Conservation (phyloP, 2,329 filamentous ascomycete genomes). For the Ophiostoma sp. region DNA sequence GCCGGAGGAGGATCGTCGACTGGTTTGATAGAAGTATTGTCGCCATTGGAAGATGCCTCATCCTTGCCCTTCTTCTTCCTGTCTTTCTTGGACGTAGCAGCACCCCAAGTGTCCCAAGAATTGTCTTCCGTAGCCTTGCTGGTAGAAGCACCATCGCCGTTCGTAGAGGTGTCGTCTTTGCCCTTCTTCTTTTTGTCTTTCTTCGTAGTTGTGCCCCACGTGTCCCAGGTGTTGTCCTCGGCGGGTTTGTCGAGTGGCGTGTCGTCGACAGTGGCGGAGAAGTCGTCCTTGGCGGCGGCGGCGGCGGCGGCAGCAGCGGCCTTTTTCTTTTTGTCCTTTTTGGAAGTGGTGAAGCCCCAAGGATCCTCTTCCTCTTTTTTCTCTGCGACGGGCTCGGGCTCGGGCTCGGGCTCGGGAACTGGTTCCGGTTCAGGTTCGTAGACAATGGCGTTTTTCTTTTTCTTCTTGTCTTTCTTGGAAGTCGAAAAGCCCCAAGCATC, state of each 20-base stretch:
- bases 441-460: conserved; percentile 23
- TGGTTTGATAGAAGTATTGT: conserved; percentile 21
- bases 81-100: conserved; percentile 30
- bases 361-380: conserved; percentile 27
- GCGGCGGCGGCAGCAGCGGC: neutral
- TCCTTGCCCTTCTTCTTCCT: conserved; percentile 34
- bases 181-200: conserved; percentile 31
- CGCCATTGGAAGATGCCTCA: conserved; percentile 27
- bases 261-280: conserved; percentile 28
- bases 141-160: conserved; percentile 9
- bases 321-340: conserved; percentile 34
- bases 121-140: conserved; percentile 30
- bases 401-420: conserved; percentile 27
- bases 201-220: conserved; percentile 17
- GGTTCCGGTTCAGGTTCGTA: conserved; percentile 31
- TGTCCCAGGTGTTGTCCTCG: conserved; percentile 23
- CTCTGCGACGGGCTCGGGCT: conserved; percentile 20
- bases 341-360: conserved; percentile 34
- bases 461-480: conserved; percentile 35
- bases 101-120: conserved; percentile 36
- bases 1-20: conserved; percentile 9
- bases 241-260: conserved; percentile 32
- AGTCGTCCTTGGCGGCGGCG: too few relatives aligned
- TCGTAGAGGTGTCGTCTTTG: conserved; percentile 25
- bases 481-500: conserved; percentile 23